Evolutionary conservation across 2,329 filamentous ascomycete genomes (phyloP).

Genomic region (Pseudocercospora pini-densiflorae): DNA sequence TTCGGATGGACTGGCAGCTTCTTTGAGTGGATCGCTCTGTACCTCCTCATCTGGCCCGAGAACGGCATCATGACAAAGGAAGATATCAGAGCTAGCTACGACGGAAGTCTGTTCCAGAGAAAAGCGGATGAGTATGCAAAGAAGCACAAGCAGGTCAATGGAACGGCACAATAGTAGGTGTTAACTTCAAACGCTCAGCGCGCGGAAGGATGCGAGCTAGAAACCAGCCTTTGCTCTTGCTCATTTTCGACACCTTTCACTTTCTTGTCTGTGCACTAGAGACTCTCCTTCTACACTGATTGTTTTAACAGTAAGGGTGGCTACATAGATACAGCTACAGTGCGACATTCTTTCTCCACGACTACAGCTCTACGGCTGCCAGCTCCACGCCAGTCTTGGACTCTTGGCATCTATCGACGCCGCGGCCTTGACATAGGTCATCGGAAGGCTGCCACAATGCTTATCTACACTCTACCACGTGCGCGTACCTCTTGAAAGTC

Average conservation of each 20-base stretch:
- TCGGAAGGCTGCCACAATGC: not conserved
- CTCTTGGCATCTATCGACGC: not conserved
- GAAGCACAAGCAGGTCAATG: conserved; percentile 19
- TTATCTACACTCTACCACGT: not conserved
- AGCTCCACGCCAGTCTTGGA: not conserved
- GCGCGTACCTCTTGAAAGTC: not conserved
- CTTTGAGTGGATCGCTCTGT: conserved; percentile 57
- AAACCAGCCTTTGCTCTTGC: too few relatives aligned
- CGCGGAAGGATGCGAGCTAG: too few relatives aligned
- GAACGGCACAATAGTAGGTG: not conserved
- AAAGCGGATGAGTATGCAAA: conserved; percentile 42
- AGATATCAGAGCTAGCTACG: conserved; percentile 58
- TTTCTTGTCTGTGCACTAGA: too few relatives aligned
- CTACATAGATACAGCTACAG: too few relatives aligned
- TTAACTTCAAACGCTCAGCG: too few relatives aligned
- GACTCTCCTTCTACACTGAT: too few relatives aligned
- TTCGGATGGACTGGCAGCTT: conserved; percentile 52
- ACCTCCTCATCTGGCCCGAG: conserved; percentile 59
- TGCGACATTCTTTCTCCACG: too few relatives aligned
- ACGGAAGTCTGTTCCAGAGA: conserved; percentile 58
- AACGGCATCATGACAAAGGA: conserved; percentile 63
- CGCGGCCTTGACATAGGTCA: not conserved
- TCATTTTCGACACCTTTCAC: too few relatives aligned
- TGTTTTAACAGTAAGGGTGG: too few relatives aligned
- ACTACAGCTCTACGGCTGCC: not conserved